Evolutionary conservation across 768 basidiomycete genomes (phyloP).

Genomic region (Coprinellus micaceus): DNA sequence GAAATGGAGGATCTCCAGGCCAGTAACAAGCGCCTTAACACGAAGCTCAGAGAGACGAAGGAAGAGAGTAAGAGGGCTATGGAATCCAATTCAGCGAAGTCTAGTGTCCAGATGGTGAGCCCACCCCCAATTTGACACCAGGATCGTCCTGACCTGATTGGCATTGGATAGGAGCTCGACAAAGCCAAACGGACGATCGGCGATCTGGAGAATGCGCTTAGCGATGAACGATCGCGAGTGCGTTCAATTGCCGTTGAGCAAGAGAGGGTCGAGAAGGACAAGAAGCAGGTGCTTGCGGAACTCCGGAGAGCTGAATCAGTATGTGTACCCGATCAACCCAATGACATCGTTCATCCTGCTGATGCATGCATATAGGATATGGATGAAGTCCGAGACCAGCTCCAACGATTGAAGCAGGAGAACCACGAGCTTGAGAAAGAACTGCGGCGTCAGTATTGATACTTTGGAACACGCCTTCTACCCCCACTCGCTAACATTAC

Average conservation of each 20-base stretch:
- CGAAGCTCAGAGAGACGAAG: slow-evolving; percentile 54
- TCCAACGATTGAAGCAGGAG: slow-evolving; percentile 68
- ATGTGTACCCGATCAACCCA: slow-evolving; percentile 1
- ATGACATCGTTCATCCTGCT: neutral
- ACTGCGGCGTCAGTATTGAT: slow-evolving; percentile 53
- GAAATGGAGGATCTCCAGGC: slow-evolving; percentile 73
- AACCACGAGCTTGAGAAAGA: slow-evolving; percentile 72
- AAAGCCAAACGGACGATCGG: slow-evolving; percentile 60
- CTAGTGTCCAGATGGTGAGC: slow-evolving; percentile 54
- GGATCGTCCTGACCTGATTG: neutral
- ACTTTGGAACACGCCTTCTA: neutral
- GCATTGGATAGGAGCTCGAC: slow-evolving; percentile 59
- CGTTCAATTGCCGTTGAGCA: slow-evolving; percentile 64
- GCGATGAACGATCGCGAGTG: slow-evolving; percentile 63
- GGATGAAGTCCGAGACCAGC: slow-evolving; percentile 67
- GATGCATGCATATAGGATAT: slow-evolving; percentile 53
- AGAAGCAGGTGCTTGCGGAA: slow-evolving; percentile 57
- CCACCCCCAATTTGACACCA: neutral
- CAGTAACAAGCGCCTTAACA: slow-evolving; percentile 61
- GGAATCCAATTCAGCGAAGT: slow-evolving; percentile 44
- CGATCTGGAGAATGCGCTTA: slow-evolving; percentile 70
- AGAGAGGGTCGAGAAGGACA: slow-evolving; percentile 57
- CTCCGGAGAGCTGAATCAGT: slow-evolving; percentile 71
- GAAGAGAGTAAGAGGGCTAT: slow-evolving; percentile 54
- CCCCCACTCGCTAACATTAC: neutral